phyloP scores from a whole-genome alignment of 345 rosid genomes.

The Linum lewisii region DNA sequence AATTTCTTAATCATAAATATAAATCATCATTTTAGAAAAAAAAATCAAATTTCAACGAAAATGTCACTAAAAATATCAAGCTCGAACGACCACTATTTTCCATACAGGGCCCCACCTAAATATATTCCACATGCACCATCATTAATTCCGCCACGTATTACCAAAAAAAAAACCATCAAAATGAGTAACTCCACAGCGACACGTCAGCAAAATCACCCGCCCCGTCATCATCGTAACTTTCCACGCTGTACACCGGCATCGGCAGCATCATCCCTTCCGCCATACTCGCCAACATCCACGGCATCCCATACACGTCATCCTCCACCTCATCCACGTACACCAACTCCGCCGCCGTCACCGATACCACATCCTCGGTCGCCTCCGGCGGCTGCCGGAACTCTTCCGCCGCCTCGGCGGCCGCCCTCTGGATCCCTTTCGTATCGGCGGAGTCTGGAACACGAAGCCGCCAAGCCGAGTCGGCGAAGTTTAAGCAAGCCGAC shows the following conservation, averaged over 20 bases:
- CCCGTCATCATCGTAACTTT: constrained; percentile 5
- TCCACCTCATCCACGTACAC: constrained; percentile 39
- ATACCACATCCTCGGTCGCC: neutral
- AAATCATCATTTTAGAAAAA: too few species aligned
- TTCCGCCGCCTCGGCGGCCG: constrained; percentile 58
- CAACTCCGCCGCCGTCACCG: neutral
- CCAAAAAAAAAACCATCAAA: neutral
- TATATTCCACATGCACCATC: too few species aligned
- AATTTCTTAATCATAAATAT: too few species aligned
- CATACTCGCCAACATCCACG: constrained; percentile 50
- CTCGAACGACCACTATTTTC: too few species aligned
- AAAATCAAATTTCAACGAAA: too few species aligned
- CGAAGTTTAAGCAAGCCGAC: constrained; percentile 74
- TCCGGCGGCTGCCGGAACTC: constrained; percentile 24
- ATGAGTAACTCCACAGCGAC: constrained; percentile 51
- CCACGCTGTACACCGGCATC: constrained; percentile 39
- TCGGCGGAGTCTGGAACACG: constrained; percentile 49
- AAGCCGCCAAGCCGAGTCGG: constrained; percentile 72
- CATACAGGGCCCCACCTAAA: too few species aligned
- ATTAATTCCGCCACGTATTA: too few species aligned
- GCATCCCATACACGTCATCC: constrained; percentile 55
- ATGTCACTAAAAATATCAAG: too few species aligned
- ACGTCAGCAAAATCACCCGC: constrained; percentile 20
- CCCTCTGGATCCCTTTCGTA: constrained; percentile 60
- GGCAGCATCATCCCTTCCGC: constrained; percentile 77